Evolutionary conservation across 2,329 filamentous ascomycete genomes (phyloP).

Genomic region (Aureobasidium sp.): DNA sequence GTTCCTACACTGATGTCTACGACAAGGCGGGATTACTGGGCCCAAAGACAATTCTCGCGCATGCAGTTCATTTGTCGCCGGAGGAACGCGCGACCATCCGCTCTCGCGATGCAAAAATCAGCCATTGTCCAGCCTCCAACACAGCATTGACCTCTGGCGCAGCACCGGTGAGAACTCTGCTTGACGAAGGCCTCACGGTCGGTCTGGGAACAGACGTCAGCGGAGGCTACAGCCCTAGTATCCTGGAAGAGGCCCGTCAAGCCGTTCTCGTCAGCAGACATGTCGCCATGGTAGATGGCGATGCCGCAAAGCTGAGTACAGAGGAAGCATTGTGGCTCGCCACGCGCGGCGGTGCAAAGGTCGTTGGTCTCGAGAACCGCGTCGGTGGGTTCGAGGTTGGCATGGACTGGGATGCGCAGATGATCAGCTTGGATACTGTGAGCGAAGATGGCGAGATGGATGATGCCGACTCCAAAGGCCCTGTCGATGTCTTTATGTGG

Average conservation of each 20-base stretch:
- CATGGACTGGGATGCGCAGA: constrained; percentile 86
- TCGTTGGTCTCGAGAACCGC: constrained; percentile 63
- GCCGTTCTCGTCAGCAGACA: constrained; percentile 72
- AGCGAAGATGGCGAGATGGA: constrained; percentile 29
- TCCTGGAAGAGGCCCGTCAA: constrained; percentile 77
- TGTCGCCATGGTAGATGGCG: constrained; percentile 49
- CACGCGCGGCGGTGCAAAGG: constrained; percentile 77
- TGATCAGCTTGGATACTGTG: constrained; percentile 56
- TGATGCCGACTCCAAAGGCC: constrained; percentile 39
- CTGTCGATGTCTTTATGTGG: constrained; percentile 85
- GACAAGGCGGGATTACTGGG: constrained; percentile 65
- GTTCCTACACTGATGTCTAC: constrained; percentile 71
- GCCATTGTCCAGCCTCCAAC: constrained; percentile 86
- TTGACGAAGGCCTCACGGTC: constrained; percentile 68
- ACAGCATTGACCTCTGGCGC: constrained; percentile 72
- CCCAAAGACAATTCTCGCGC: constrained; percentile 70
- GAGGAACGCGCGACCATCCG: constrained; percentile 61
- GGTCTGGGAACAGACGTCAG: constrained; percentile 88
- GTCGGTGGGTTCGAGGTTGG: constrained; percentile 80
- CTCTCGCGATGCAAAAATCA: constrained; percentile 56
- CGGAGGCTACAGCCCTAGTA: constrained; percentile 75
- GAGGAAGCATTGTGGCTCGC: constrained; percentile 82
- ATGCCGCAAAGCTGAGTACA: constrained; percentile 62
- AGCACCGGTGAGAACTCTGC: constrained; percentile 65
- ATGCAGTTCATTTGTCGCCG: constrained; percentile 68